A percentile compares a stretch with the other conserved stretches of the same genome.
phyloP scores from a whole-genome alignment of 306 rosid species.

The Corylus avellana region DNA sequence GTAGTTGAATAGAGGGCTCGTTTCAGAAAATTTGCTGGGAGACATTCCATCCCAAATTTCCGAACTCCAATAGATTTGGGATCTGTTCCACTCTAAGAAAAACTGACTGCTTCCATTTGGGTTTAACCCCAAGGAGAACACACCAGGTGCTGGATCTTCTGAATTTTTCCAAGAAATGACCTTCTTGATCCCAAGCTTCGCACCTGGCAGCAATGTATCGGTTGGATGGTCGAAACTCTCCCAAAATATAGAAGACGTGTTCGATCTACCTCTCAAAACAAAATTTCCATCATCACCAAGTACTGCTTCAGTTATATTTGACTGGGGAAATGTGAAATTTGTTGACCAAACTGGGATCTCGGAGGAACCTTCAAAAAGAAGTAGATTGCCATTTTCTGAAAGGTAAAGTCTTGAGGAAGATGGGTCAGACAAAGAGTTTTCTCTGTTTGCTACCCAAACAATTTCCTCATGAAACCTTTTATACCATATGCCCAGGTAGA shows the following conservation, averaged over 20 bases:
- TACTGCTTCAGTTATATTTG: not conserved
- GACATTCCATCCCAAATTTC: not conserved
- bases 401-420: not conserved
- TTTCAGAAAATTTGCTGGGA: not conserved
- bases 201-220: conserved; percentile 35
- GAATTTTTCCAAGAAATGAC: conserved; percentile 43
- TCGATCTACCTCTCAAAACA: not conserved
- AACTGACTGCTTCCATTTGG: conserved; percentile 21
- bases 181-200: conserved; percentile 28
- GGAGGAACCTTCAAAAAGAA: not conserved
- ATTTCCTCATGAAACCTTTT: not conserved
- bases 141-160: conserved; percentile 42
- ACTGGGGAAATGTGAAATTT: not conserved
- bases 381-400: not conserved
- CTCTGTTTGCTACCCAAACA: not conserved
- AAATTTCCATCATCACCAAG: not conserved
- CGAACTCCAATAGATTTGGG: not conserved
- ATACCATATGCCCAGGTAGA: not conserved
- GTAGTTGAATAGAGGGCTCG: not conserved
- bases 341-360: not conserved
- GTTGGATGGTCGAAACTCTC: not conserved
- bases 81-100: not conserved
- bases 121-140: conserved; percentile 46
- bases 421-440: not conserved
- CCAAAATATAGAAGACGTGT: not conserved